Evolutionary conservation across 225 moss, liverwort and hornwort species (phyloP).

Genomic region (Physcomitrium patens): DNA sequence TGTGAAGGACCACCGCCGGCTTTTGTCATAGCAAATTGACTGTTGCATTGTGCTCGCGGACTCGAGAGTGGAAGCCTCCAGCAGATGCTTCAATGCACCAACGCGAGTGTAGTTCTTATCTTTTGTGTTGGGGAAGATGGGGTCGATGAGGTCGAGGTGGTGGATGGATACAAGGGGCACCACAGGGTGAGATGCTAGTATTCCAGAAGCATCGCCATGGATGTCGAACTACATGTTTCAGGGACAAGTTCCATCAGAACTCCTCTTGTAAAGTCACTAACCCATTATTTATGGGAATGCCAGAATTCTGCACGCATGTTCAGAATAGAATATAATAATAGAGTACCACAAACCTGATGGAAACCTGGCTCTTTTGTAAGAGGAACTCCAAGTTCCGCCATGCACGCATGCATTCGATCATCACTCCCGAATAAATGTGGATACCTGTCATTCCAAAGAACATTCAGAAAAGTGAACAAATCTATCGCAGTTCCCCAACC

Average conservation of each 20-base stretch:
- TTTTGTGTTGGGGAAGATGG: conserved; percentile 44
- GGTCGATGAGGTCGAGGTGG: conserved; percentile 56
- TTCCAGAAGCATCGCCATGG: conserved; percentile 54
- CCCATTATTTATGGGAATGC: no score
- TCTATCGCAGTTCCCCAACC: no score
- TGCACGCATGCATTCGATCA: conserved; percentile 66
- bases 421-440: conserved; percentile 67
- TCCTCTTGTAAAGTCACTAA: no score
- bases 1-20: conserved; percentile 60
- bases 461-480: background rate
- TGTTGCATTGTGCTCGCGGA: conserved; percentile 49
- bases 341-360: conserved; percentile 49
- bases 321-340: background rate
- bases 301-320: background rate
- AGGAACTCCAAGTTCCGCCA: conserved; percentile 64
- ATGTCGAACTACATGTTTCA: conserved; percentile 50
- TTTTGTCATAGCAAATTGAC: conserved; percentile 59
- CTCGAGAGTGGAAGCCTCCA: conserved; percentile 36
- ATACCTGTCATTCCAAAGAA: conserved; percentile 35
- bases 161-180: conserved; percentile 52
- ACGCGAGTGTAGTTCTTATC: conserved; percentile 39
- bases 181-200: conserved; percentile 57
- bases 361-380: conserved; percentile 61
- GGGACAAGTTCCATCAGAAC: no score
- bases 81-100: conserved; percentile 38